Conservation (phyloP, 1,284 basidiomycete genomes). For the Grifola frondosa region DNA sequence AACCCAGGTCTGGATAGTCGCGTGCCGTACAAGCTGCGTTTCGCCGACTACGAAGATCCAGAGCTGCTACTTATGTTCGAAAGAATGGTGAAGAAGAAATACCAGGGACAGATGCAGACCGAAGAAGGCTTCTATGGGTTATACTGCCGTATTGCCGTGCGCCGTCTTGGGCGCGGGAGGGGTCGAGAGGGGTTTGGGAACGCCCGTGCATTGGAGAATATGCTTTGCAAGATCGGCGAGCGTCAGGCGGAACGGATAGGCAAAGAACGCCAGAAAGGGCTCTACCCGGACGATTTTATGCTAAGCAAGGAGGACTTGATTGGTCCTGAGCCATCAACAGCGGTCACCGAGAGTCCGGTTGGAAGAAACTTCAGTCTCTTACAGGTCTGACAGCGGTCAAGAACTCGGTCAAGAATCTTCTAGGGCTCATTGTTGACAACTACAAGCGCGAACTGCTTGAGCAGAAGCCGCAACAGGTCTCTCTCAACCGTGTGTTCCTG, state of each 20-base stretch:
- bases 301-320: conserved; percentile 56
- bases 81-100: conserved; percentile 46
- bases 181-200: conserved; percentile 62
- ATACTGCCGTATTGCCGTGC: conserved; percentile 54
- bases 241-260: conserved; percentile 52
- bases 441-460: conserved; percentile 60
- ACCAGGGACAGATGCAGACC: conserved; percentile 48
- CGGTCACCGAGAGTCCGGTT: conserved; percentile 45
- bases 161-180: conserved; percentile 54
- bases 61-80: conserved; percentile 56
- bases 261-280: conserved; percentile 40
- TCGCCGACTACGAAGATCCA: conserved; percentile 57
- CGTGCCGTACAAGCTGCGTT: conserved; percentile 59
- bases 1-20: conserved; percentile 67
- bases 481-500: conserved; percentile 62
- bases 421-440: conserved; percentile 48
- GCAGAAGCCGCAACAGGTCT: conserved; percentile 48
- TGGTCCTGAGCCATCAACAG: conserved; percentile 58
- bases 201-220: conserved; percentile 55
- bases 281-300: conserved; percentile 46
- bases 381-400: conserved; percentile 60
- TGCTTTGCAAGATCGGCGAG: conserved; percentile 44
- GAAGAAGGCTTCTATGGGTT: conserved; percentile 55
- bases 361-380: conserved; percentile 51
- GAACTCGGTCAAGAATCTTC: conserved; percentile 47